Evolutionary conservation across 345 rosid species (phyloP).

Genomic region (Pseudoturritis turrita): DNA sequence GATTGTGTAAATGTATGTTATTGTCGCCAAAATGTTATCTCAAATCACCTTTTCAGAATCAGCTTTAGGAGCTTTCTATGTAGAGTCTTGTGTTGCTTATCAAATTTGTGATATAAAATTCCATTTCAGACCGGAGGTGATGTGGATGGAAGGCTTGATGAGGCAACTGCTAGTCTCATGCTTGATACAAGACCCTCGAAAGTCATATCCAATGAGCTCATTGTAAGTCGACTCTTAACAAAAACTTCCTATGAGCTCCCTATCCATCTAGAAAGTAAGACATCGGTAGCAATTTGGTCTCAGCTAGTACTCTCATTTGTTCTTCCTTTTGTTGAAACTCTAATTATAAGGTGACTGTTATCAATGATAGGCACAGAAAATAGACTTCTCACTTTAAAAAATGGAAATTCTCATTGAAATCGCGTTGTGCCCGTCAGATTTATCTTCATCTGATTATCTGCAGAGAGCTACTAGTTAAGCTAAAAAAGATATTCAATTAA

Average conservation of each 20-base stretch:
- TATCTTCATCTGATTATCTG: background rate
- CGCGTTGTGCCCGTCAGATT: background rate
- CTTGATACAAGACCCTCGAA: slow-evolving; percentile 93
- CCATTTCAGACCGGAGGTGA: slow-evolving; percentile 63
- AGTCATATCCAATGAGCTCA: slow-evolving; percentile 86
- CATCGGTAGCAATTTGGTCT: background rate
- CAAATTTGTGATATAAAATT: slow-evolving; percentile 4
- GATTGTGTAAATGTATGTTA: background rate
- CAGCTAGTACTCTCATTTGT: background rate
- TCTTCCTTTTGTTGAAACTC: background rate
- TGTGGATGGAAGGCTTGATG: slow-evolving; percentile 83
- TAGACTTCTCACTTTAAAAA: background rate
- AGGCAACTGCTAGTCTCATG: slow-evolving; percentile 81
- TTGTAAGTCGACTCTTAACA: slow-evolving; percentile 55
- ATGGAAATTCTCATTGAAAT: background rate
- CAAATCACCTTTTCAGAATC: background rate
- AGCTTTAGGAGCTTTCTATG: background rate
- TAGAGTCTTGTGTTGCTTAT: slow-evolving; percentile 19
- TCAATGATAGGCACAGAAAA: background rate
- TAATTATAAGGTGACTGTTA: background rate
- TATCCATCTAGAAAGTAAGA: background rate
- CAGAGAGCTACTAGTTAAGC: background rate
- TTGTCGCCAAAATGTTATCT: background rate
- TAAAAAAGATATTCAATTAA: background rate
- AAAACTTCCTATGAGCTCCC: slow-evolving; percentile 8